Conservation (phyloP, 2,329 filamentous ascomycete species). For the Xylaria sp. region DNA sequence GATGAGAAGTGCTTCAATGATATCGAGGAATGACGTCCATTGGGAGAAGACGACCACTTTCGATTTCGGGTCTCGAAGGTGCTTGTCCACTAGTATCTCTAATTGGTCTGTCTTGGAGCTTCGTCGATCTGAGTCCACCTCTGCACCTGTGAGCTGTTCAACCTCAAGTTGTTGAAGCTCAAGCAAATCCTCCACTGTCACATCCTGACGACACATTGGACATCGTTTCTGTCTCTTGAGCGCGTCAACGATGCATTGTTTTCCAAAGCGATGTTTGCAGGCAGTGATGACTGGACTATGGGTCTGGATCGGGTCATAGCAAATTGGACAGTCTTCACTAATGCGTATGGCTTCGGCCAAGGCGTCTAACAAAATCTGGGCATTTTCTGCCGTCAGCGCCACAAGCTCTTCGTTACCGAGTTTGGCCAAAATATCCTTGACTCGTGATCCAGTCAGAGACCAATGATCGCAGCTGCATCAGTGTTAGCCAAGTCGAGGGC, state of each 20-base stretch:
- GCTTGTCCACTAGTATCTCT: slow-evolving; percentile 74
- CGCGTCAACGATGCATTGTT: slow-evolving; percentile 73
- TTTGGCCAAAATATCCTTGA: slow-evolving; percentile 73
- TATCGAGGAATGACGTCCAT: slow-evolving; percentile 76
- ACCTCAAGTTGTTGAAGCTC: slow-evolving; percentile 64
- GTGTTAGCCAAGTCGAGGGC: slow-evolving; percentile 25
- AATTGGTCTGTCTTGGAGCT: slow-evolving; percentile 86
- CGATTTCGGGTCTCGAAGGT: slow-evolving; percentile 64
- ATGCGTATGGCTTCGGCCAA: slow-evolving; percentile 78
- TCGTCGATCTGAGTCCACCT: slow-evolving; percentile 63
- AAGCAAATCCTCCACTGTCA: slow-evolving; percentile 65
- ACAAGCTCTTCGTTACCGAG: slow-evolving; percentile 72
- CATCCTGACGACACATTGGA: slow-evolving; percentile 78
- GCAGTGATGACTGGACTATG: slow-evolving; percentile 77
- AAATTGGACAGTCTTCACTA: slow-evolving; percentile 83
- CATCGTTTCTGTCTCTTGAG: slow-evolving; percentile 80
- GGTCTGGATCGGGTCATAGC: slow-evolving; percentile 70
- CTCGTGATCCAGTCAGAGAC: slow-evolving; percentile 76
- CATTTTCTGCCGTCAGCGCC: slow-evolving; percentile 73
- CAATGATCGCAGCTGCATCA: slow-evolving; percentile 77
- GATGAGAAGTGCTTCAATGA: slow-evolving; percentile 72
- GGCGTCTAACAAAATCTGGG: slow-evolving; percentile 73
- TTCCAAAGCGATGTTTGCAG: slow-evolving; percentile 83
- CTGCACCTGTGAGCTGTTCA: slow-evolving; percentile 41
- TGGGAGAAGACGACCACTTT: slow-evolving; percentile 79